Conservation (phyloP, 2,329 filamentous ascomycete genomes). For the Aspergillus fijiensis region DNA sequence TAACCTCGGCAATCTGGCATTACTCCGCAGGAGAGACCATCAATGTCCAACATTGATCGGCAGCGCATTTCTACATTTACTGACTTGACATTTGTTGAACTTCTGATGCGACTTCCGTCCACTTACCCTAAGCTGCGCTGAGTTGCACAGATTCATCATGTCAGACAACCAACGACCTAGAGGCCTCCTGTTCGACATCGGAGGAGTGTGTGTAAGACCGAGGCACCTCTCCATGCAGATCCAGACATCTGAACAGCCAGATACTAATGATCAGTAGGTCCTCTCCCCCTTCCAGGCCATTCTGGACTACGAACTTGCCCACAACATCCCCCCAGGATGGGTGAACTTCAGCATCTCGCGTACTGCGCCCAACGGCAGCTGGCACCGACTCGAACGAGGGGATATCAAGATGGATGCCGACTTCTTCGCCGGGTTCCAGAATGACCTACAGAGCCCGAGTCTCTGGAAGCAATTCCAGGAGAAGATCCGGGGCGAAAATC, state of each 20-base stretch:
- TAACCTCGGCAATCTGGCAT: constrained; percentile 31
- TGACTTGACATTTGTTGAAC: not conserved
- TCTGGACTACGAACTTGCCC: constrained; percentile 77
- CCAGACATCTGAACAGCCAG: not conserved
- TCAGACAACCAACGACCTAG: constrained; percentile 56
- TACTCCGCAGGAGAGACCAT: constrained; percentile 12
- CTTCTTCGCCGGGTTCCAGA: constrained; percentile 75
- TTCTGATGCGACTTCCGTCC: not conserved
- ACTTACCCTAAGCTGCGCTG: not conserved
- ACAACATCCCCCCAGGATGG: constrained; percentile 81
- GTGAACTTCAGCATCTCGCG: constrained; percentile 86
- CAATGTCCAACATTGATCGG: not conserved
- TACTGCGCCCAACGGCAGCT: constrained; percentile 74
- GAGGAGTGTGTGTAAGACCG: constrained; percentile 83
- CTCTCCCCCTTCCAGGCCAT: constrained; percentile 91
- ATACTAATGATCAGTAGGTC: constrained; percentile 57
- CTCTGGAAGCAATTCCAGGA: constrained; percentile 66
- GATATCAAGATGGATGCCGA: constrained; percentile 70
- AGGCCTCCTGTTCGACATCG: constrained; percentile 89
- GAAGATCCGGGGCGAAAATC: constrained; percentile 31
- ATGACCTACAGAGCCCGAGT: constrained; percentile 65
- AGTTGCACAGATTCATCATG: constrained; percentile 30
- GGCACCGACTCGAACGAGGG: constrained; percentile 86
- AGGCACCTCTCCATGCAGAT: not conserved
- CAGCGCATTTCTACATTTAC: not conserved